phyloP scores from a whole-genome alignment of 257 asterid species.

The Thymus quinquecostatus region DNA sequence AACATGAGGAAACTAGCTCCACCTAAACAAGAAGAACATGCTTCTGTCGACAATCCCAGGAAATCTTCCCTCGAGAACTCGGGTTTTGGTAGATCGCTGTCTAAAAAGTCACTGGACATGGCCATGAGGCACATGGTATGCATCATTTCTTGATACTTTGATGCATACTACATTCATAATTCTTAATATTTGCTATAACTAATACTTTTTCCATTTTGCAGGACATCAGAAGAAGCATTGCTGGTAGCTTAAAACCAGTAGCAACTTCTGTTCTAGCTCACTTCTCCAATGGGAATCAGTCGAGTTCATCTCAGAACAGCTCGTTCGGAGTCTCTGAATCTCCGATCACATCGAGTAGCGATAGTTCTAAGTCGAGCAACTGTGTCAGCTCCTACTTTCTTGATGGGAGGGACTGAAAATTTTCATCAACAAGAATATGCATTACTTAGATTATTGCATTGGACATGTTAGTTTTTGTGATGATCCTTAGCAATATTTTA shows the following conservation, averaged over 20 bases:
- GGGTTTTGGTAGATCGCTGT: slow-evolving; percentile 81
- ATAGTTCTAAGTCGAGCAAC: slow-evolving; percentile 54
- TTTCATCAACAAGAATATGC: background rate
- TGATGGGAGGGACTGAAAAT: slow-evolving; percentile 24
- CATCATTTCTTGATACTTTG: slow-evolving; percentile 5
- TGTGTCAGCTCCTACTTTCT: slow-evolving; percentile 36
- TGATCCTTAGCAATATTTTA: slow-evolving; percentile 52
- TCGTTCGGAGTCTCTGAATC: slow-evolving; percentile 46
- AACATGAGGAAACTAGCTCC: slow-evolving; percentile 95
- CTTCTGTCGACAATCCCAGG: slow-evolving; percentile 43
- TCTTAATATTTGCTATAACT: background rate
- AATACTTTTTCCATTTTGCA: slow-evolving; percentile 31
- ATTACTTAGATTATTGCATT: slow-evolving; percentile 40
- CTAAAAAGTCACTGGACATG: slow-evolving; percentile 83
- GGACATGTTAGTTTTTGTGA: slow-evolving; percentile 50
- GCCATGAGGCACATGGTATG: slow-evolving; percentile 90
- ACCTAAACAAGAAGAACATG: slow-evolving; percentile 56
- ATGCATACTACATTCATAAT: background rate
- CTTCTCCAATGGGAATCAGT: slow-evolving; percentile 29
- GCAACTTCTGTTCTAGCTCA: slow-evolving; percentile 22
- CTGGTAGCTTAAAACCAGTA: slow-evolving; percentile 44
- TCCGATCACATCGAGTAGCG: slow-evolving; percentile 55
- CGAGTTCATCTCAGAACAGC: slow-evolving; percentile 43
- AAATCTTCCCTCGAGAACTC: slow-evolving; percentile 54
- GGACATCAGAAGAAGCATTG: slow-evolving; percentile 63